Base-by-base conservation (phyloP, 345 rosid species). In the Adansonia digitata region DNA sequence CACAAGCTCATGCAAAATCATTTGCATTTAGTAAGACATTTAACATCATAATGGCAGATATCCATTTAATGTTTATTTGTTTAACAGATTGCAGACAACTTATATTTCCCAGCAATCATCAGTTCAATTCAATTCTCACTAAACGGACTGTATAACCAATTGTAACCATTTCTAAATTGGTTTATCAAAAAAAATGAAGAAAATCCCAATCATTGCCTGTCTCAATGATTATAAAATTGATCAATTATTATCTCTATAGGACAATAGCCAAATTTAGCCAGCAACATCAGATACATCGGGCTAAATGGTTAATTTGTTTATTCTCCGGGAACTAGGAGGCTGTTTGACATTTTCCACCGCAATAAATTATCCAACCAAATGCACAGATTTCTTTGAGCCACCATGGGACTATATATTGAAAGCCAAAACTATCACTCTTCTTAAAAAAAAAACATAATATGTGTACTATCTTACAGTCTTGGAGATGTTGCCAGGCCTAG, bases 401-500 rank as follows among this genome's bases (percentile, higher is more conserved):
- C 13, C 73, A 43, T 2, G 61, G 53, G 26, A 43, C 10, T 35
- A 46, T n/a, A n/a, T n/a, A n/a, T 18, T n/a, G 20, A 43, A 49
- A 75, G 59, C 63, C 52, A 15, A 45, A 71, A 29, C 26, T 59
- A 63, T 63, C 26, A 12, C 56, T 69, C 66, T 69, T 48, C 73
- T 27, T n/a, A n/a, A n/a, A 48, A 2, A 11, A 15, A 11, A 69
- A 27, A 17, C 14, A 18, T 69, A 45, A 52, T 27, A 14, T 57
- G 65, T 62, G 40, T 61, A 5, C 8, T 45, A 6, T 46, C 81
- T 68, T 86, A 92, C 98, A 81, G 90, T 84, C 77, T 85, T 83
- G 61, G 98, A 94, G 81, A 94, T 94, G 85, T 92, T 85, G 81
- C 84, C 89, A 9, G 97, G 97, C 66, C 97, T 86, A 11, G 97